Evolutionary conservation across 768 basidiomycete genomes (phyloP).

Genomic region (Boletales sp.): DNA sequence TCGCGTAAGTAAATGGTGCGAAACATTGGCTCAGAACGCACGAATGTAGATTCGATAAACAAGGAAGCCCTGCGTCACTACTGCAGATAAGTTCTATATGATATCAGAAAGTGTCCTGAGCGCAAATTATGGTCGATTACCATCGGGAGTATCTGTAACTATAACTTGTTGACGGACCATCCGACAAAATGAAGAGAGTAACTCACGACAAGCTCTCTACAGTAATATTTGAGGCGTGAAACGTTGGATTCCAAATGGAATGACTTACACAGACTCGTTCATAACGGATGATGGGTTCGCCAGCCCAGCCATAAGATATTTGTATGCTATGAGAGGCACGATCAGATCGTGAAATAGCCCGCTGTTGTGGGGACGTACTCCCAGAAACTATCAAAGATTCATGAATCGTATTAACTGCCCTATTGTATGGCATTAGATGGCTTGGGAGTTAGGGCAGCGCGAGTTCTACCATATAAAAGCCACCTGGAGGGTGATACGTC

Average conservation of each 20-base stretch:
- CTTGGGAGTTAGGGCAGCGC: background rate
- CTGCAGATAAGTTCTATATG: background rate
- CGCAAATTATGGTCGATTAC: background rate
- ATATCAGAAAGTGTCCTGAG: background rate
- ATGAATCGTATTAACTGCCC: background rate
- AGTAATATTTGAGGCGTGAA: too few species aligned
- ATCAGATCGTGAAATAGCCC: background rate
- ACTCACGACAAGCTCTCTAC: slow-evolving; percentile 1
- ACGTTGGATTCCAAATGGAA: background rate
- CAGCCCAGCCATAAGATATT: background rate
- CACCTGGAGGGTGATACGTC: background rate
- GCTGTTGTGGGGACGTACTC: background rate
- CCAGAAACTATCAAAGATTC: background rate
- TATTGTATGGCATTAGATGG: background rate
- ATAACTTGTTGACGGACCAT: background rate
- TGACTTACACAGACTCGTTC: background rate
- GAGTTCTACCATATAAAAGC: background rate
- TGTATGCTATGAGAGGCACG: background rate
- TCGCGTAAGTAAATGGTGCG: too few species aligned
- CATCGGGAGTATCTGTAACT: background rate
- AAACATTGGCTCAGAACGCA: background rate
- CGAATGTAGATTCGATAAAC: slow-evolving; percentile 1
- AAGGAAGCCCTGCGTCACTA: background rate
- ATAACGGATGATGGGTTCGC: background rate
- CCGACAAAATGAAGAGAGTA: too few species aligned